A percentile compares a stretch with the other conserved stretches of the same genome.
Conservation (phyloP, 2,329 filamentous ascomycete species). For the Magnaporthiopsis poae region DNA sequence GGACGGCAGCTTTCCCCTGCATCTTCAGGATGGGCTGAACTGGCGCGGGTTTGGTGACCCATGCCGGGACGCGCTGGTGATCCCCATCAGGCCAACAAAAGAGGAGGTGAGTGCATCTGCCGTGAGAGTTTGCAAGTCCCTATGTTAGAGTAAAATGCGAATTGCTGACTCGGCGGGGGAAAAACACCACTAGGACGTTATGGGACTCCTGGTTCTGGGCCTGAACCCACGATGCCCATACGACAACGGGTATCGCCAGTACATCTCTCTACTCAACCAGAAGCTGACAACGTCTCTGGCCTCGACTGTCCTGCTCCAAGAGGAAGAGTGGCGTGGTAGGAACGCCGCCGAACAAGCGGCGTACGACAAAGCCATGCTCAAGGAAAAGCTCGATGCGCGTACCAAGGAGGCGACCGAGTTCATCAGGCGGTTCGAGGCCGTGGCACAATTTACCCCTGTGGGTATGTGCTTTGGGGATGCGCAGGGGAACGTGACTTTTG, state of each 20-base stretch:
- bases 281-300: slow-evolving; percentile 59
- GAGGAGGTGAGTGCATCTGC: slow-evolving; percentile 33
- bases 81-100: slow-evolving; percentile 58
- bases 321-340: slow-evolving; percentile 52
- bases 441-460: slow-evolving; percentile 64
- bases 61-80: slow-evolving; percentile 56
- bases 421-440: slow-evolving; percentile 56
- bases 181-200: slow-evolving; percentile 28
- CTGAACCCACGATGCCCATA: slow-evolving; percentile 63
- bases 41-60: slow-evolving; percentile 57
- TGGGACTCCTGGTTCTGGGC: slow-evolving; percentile 60
- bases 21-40: slow-evolving; percentile 47
- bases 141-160: slow-evolving; percentile 75
- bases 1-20: slow-evolving; percentile 45
- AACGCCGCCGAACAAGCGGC: slow-evolving; percentile 55
- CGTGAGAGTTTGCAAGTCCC: slow-evolving; percentile 49
- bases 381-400: slow-evolving; percentile 52
- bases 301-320: slow-evolving; percentile 60
- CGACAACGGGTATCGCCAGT: slow-evolving; percentile 63
- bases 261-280: slow-evolving; percentile 44
- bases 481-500: slow-evolving; percentile 56
- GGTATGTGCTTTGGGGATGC: slow-evolving; percentile 63
- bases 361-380: slow-evolving; percentile 56
- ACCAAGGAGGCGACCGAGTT: slow-evolving; percentile 41
- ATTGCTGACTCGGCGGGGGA: slow-evolving; percentile 32